Evolutionary conservation across 2,329 filamentous ascomycete genomes (phyloP).

Genomic region (Phyllosticta citrichinensis): DNA sequence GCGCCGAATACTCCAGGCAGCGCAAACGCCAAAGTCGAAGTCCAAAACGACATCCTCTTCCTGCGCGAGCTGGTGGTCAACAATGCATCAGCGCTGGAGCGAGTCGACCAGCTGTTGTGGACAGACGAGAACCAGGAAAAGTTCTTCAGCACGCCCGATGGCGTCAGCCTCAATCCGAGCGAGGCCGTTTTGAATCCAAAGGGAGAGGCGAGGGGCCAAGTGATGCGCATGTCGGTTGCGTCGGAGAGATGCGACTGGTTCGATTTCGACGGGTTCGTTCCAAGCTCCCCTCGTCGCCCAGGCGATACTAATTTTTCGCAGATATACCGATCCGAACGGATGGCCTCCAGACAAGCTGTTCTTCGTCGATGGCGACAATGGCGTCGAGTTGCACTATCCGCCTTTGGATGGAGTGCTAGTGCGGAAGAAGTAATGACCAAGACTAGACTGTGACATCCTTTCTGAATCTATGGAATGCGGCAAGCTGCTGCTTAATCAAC

Average conservation of each 20-base stretch:
- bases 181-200: conserved; percentile 13
- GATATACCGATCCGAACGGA: conserved; percentile 22
- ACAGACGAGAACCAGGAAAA: conserved; percentile 12
- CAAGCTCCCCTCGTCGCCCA: neutral
- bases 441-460: neutral
- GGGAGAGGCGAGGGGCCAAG: conserved; percentile 14
- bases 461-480: neutral
- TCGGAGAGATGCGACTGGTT: conserved; percentile 22
- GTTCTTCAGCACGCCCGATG: conserved; percentile 18
- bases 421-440: neutral
- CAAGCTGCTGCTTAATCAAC: neutral
- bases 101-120: conserved; percentile 21
- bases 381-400: conserved; percentile 21
- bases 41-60: conserved; percentile 20
- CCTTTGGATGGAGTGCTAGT: conserved; percentile 20
- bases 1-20: conserved; percentile 15
- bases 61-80: conserved; percentile 20
- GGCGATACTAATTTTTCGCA: neutral
- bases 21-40: conserved; percentile 16
- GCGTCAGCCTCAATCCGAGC: conserved; percentile 19
- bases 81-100: conserved; percentile 20
- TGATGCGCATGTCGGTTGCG: conserved; percentile 20
- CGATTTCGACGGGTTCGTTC: conserved; percentile 22
- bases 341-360: conserved; percentile 24
- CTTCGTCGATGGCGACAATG: conserved; percentile 14